A percentile compares a stretch with the other conserved stretches of the same genome.
These are phyloP conservation scores for Macrophomina phaseolina DNA, from an alignment of 2,329 filamentous ascomycete species.

Conservation along the genomic window DNA sequence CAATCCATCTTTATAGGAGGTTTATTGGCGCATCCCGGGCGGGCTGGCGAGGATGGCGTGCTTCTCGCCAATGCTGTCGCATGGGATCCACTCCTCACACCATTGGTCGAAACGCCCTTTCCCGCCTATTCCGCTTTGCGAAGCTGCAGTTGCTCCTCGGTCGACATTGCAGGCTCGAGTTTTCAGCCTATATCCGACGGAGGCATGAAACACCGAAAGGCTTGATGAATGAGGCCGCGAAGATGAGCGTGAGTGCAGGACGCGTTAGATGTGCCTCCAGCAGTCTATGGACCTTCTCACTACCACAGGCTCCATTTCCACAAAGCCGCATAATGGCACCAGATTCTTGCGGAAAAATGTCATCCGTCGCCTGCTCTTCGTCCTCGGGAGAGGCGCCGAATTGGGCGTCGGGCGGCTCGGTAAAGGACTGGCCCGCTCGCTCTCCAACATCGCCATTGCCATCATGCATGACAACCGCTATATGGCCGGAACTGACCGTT, in stretches of 20 bases:
- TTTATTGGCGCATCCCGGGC: neutral
- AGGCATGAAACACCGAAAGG: neutral
- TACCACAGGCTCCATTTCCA: too few species aligned
- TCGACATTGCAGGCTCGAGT: neutral
- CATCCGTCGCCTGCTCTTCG: neutral
- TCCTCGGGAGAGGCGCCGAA: neutral
- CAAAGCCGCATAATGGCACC: neutral
- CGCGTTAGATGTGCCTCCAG: too few species aligned
- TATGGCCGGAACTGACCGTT: neutral
- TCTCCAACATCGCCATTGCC: neutral
- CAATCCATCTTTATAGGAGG: neutral
- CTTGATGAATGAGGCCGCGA: neutral
- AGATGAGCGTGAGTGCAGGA: too few species aligned
- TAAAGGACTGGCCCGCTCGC: neutral
- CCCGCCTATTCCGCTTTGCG: conserved; percentile 3
- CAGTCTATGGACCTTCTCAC: too few species aligned
- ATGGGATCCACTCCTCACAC: conserved; percentile 15
- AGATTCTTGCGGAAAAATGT: conserved; percentile 7
- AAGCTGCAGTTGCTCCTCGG: neutral
- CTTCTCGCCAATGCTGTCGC: conserved; percentile 10
- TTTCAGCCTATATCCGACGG: conserved; percentile 1
- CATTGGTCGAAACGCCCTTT: neutral
- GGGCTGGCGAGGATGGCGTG: neutral
- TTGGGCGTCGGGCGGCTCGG: neutral
- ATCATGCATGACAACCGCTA: neutral